Evolutionary conservation across 768 basidiomycete species (phyloP), one percentile per base, ranked within the genome.

Genomic region (Mycena indigotica): DNA sequence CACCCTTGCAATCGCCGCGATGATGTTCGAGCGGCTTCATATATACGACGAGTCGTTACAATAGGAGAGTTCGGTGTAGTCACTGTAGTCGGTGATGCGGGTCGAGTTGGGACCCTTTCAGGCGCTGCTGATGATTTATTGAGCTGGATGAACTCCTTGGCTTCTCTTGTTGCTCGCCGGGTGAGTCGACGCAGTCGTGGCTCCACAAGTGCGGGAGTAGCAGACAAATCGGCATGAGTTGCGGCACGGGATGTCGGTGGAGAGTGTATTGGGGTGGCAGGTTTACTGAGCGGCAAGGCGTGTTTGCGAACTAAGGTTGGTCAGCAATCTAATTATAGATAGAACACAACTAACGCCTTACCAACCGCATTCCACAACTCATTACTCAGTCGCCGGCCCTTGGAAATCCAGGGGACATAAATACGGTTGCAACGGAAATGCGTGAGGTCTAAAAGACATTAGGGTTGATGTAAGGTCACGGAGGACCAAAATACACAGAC

Each of bases 401-500:
- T 80, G 32, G 75, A 78, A 2, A 75, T 56, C 78, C 78, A 81
- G 0, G 80, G 80, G 1, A 79, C 76, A 44, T 74, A 80, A 2
- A 79, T 74, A 17, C 75, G 69, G 56, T 81, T 80, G 53, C 79
- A 81, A 0, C 73, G 70, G 45, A 70, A 71, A 57, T 81, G 79
- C 13, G 75, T 69, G 3, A 81, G 67, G 55, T 80, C 80, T 77
- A 44, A 1, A 28, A n/a, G n/a, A 38, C n/a, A n/a, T n/a, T n/a
- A n/a, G n/a, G n/a, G n/a, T n/a, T n/a, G n/a, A n/a, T n/a, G n/a
- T n/a, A n/a, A n/a, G n/a, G n/a, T n/a, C n/a, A n/a, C n/a, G n/a
- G n/a, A n/a, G n/a, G n/a, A n/a, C n/a, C n/a, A n/a, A n/a, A 50
- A 41, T 17, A 17, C 1, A 60, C 70, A 17, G 35, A 74, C 75